A percentile compares a stretch with the other conserved stretches of the same genome.
These are phyloP conservation scores for Arachnopeziza araneosa DNA, from an alignment of 2,329 filamentous ascomycete species.

Conservation along the genomic window DNA sequence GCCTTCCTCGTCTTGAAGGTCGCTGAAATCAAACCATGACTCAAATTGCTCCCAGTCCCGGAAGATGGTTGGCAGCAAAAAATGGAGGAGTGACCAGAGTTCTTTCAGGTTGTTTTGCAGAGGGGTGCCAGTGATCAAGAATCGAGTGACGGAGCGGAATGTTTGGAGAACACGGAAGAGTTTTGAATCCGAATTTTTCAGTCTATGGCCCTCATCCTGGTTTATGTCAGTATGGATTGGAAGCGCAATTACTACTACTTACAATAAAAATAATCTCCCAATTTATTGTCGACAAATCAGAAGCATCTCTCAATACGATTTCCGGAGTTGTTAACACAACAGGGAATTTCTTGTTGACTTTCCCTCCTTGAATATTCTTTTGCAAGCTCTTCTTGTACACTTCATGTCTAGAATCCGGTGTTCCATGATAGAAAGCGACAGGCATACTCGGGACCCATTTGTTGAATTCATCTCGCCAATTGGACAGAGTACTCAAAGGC, in stretches of 20 bases:
- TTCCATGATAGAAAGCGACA: constrained; percentile 86
- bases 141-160: constrained; percentile 82
- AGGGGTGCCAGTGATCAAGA: constrained; percentile 91
- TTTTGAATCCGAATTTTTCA: constrained; percentile 95
- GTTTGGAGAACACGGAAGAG: constrained; percentile 83
- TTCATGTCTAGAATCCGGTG: constrained; percentile 66
- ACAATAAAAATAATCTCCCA: constrained; percentile 98
- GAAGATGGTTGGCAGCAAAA: constrained; percentile 87
- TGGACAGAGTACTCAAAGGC: constrained; percentile 84
- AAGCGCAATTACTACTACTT: constrained; percentile 27
- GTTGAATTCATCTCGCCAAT: constrained; percentile 92
- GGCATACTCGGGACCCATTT: constrained; percentile 88
- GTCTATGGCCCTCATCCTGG: constrained; percentile 87
- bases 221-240: constrained; percentile 9
- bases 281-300: constrained; percentile 73
- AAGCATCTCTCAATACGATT: constrained; percentile 87
- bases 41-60: constrained; percentile 91
- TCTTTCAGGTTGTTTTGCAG: constrained; percentile 94
- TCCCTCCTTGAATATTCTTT: constrained; percentile 57
- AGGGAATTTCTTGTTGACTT: constrained; percentile 65
- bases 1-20: constrained; percentile 75
- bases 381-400: constrained; percentile 71
- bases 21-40: constrained; percentile 95
- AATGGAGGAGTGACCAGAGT: constrained; percentile 91
- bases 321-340: constrained; percentile 95